phyloP scores from a whole-genome alignment of 345 rosid genomes.

The Hypericum perforatum region DNA sequence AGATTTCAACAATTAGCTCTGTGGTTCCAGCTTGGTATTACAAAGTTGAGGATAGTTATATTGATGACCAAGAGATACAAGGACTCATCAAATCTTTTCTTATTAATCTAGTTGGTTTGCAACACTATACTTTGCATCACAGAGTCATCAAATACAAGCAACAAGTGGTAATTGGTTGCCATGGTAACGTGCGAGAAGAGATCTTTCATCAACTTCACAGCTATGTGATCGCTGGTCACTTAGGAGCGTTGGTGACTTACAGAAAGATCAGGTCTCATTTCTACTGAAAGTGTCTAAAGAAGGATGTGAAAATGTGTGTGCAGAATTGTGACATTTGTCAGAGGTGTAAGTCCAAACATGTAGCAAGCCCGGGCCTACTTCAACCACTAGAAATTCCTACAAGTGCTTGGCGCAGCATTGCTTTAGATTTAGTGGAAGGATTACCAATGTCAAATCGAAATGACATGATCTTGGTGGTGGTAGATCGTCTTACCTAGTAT shows the following conservation, averaged over 20 bases:
- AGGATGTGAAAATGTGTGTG: neutral
- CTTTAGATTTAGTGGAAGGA: neutral
- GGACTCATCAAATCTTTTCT: no score
- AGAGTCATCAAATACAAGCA: no score
- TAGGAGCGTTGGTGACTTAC: neutral
- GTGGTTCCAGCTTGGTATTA: no score
- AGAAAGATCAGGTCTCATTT: neutral
- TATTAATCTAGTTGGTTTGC: no score
- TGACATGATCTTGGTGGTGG: neutral
- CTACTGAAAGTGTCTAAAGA: neutral
- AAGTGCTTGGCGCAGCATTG: neutral
- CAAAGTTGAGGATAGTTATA: no score
- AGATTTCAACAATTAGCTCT: no score
- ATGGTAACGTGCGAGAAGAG: no score
- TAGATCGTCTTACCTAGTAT: neutral
- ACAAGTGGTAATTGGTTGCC: no score
- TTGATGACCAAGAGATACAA: no score
- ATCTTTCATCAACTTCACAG: no score
- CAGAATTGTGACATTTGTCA: neutral
- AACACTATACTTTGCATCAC: no score
- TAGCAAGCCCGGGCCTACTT: neutral
- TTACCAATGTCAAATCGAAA: neutral
- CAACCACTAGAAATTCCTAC: neutral
- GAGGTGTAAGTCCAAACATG: neutral
- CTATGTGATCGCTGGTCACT: neutral